Conservation (phyloP, 1,139 yeast genomes). For the Kurtzmaniella quercitrusa region DNA sequence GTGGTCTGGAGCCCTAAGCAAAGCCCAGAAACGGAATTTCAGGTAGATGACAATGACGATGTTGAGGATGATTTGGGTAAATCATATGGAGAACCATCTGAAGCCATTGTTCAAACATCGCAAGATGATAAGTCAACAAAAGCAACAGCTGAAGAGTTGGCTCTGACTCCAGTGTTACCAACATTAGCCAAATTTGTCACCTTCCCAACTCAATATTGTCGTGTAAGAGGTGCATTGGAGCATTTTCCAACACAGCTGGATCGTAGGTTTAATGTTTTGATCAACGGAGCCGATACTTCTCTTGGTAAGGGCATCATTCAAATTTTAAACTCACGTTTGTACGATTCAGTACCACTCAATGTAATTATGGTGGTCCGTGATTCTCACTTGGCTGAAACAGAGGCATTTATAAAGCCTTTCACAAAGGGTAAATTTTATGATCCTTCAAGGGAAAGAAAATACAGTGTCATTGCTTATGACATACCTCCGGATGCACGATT, state of each 20-base stretch:
- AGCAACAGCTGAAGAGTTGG: background rate
- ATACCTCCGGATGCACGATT: slow-evolving; percentile 30
- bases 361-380: slow-evolving; percentile 34
- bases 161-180: background rate
- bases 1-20: background rate
- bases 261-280: slow-evolving; percentile 21
- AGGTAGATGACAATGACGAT: slow-evolving; percentile 7
- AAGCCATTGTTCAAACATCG: background rate
- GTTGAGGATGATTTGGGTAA: slow-evolving; percentile 7
- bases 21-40: background rate
- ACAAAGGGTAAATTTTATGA: slow-evolving; percentile 18
- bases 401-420: slow-evolving; percentile 19
- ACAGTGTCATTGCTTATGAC: slow-evolving; percentile 33
- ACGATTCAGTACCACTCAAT: slow-evolving; percentile 22
- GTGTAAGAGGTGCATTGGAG: slow-evolving; percentile 36
- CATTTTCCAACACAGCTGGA: slow-evolving; percentile 17
- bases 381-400: slow-evolving; percentile 17
- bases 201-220: slow-evolving; percentile 36
- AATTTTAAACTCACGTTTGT: slow-evolving; percentile 23
- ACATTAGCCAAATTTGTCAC: slow-evolving; percentile 32
- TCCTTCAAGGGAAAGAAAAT: slow-evolving; percentile 18
- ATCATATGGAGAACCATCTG: background rate
- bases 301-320: slow-evolving; percentile 38
- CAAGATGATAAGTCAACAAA: background rate
- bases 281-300: slow-evolving; percentile 45